A percentile compares a stretch with the other conserved stretches of the same genome.
Evolutionary conservation across 345 rosid species (phyloP).

Genomic region (Eucalyptus tenuipes): DNA sequence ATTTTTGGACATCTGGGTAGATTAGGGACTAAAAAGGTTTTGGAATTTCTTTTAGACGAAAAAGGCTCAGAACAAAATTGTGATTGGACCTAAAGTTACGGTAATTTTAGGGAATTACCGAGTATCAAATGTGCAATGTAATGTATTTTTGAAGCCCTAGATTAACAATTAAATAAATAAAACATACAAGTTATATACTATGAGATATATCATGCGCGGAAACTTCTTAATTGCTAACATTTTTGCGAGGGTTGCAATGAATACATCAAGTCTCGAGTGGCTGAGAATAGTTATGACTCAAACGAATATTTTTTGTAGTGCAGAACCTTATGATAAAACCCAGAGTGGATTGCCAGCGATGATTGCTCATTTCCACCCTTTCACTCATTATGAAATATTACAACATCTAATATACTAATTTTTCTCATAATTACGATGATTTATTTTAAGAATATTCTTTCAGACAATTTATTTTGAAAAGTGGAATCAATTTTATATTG

Average conservation of each 20-base stretch:
- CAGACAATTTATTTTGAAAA: neutral
- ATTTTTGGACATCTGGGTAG: neutral
- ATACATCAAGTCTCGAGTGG: neutral
- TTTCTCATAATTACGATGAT: neutral
- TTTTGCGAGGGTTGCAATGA: accelerated
- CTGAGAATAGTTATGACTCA: neutral
- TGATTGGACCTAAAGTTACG: neutral
- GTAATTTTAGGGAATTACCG: neutral
- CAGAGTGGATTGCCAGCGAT: accelerated
- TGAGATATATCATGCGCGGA: accelerated
- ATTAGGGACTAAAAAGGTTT: neutral
- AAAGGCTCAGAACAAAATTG: neutral
- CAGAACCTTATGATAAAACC: neutral
- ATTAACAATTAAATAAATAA: neutral
- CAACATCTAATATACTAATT: neutral
- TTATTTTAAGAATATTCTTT: neutral
- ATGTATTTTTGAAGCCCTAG: neutral
- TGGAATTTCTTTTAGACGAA: neutral
- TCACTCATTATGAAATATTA: neutral
- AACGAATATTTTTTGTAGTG: neutral
- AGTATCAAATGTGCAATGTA: neutral
- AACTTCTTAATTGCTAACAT: neutral
- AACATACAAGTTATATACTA: neutral
- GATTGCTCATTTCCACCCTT: accelerated
- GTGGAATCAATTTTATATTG: neutral